A percentile compares a stretch with the other conserved stretches of the same genome.
Conservation (phyloP, 352 stramenopile species). For the Phytophthora podocarpi region DNA sequence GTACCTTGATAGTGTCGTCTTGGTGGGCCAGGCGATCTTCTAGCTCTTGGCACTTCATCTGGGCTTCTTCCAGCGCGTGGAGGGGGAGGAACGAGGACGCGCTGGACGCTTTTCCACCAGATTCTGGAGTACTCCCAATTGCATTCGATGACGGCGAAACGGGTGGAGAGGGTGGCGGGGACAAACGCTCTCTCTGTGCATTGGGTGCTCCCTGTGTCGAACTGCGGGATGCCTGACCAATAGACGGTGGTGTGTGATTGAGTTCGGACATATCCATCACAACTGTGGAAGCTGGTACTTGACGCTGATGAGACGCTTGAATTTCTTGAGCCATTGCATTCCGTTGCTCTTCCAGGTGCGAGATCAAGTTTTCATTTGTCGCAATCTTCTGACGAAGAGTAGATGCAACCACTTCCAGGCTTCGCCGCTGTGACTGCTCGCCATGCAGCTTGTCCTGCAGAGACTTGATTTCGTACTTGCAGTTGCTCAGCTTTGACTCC, state of each 20-base stretch:
- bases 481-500: conserved; percentile 77
- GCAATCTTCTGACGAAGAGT: conserved; percentile 70
- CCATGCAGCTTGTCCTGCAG: conserved; percentile 64
- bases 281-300: conserved; percentile 35
- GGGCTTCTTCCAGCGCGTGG: conserved; percentile 66
- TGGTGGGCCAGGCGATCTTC: conserved; percentile 75
- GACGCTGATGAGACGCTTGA: conserved; percentile 58
- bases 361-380: conserved; percentile 61
- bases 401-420: conserved; percentile 68
- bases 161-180: conserved; percentile 17
- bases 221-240: conserved; percentile 6
- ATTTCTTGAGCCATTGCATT: conserved; percentile 81
- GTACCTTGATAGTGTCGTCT: conserved; percentile 84
- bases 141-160: conserved; percentile 31
- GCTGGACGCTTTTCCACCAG: conserved; percentile 33
- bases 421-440: conserved; percentile 59
- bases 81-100: conserved; percentile 67
- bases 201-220: conserved; percentile 1
- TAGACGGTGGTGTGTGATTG: conserved; percentile 40
- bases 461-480: conserved; percentile 65
- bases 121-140: conserved; percentile 33
- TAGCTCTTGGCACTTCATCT: conserved; percentile 78
- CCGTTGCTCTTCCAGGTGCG: conserved; percentile 73
- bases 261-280: conserved; percentile 76
- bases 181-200: conserved; percentile 12